phyloP scores from a whole-genome alignment of 768 basidiomycete species.

The Podaxis sp. region DNA sequence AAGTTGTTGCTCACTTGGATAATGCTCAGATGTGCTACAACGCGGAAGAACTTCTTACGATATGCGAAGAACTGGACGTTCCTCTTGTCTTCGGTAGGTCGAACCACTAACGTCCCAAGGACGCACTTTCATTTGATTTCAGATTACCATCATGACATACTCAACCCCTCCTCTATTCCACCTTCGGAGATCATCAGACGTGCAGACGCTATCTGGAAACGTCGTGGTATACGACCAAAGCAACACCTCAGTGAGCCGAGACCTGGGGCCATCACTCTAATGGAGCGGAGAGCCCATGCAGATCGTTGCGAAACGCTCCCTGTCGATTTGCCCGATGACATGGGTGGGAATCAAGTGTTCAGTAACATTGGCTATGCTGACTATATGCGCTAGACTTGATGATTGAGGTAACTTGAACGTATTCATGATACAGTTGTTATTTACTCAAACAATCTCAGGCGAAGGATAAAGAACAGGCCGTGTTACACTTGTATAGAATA shows the following conservation, averaged over 20 bases:
- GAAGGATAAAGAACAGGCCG: conserved; percentile 93
- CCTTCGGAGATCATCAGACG: conserved; percentile 69
- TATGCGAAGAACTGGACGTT: conserved; percentile 82
- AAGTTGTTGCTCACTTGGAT: not conserved
- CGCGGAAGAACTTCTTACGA: conserved; percentile 82
- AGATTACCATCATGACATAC: conserved; percentile 83
- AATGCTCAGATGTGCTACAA: conserved; percentile 70
- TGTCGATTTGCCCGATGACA: conserved; percentile 60
- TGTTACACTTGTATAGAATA: conserved; percentile 79
- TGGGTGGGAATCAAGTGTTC: conserved; percentile 42
- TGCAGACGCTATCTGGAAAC: conserved; percentile 71
- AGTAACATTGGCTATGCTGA: conserved; percentile 9
- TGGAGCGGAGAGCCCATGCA: conserved; percentile 86
- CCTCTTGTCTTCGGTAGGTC: conserved; percentile 61
- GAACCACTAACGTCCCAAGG: conserved; percentile 7
- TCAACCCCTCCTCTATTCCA: conserved; percentile 61
- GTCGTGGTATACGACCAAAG: conserved; percentile 82
- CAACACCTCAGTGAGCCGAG: conserved; percentile 92
- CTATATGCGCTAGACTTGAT: conserved; percentile 60
- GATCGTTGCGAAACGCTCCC: conserved; percentile 78
- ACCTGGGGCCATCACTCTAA: conserved; percentile 77
- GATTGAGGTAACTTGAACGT: conserved; percentile 57
- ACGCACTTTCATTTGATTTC: not conserved
- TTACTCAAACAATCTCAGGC: conserved; percentile 40
- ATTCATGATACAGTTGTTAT: not conserved